Conservation (phyloP, 805 yeast genomes). For the Saccharomycopsis guyanensis region DNA sequence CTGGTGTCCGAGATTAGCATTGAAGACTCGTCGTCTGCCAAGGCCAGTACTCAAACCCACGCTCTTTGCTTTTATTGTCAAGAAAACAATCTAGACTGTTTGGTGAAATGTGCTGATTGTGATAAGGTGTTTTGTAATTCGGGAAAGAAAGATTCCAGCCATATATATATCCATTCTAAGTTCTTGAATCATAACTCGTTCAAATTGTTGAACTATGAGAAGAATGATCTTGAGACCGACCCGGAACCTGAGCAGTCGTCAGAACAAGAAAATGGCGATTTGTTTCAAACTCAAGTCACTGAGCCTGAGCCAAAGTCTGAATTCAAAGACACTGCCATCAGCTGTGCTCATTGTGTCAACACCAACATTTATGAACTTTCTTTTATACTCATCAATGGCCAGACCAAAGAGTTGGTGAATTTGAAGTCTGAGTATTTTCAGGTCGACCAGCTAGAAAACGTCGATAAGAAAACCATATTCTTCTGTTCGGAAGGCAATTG, state of each 20-base stretch:
- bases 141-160: constrained; percentile 17
- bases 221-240: constrained; percentile 2
- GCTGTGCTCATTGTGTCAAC: constrained; percentile 12
- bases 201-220: constrained; percentile 14
- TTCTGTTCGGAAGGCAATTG: constrained; percentile 14
- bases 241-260: background rate
- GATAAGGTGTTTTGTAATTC: constrained; percentile 18
- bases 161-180: constrained; percentile 18
- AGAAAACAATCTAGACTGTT: constrained; percentile 14
- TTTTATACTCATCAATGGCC: constrained; percentile 14
- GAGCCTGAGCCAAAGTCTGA: background rate
- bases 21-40: background rate
- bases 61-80: constrained; percentile 17
- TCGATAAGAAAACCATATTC: constrained; percentile 16
- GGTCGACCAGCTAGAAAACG: constrained; percentile 6
- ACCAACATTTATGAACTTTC: constrained; percentile 4
- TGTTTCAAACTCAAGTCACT: background rate
- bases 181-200: constrained; percentile 14
- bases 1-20: background rate
- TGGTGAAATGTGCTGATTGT: constrained; percentile 15
- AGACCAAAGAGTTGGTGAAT: constrained; percentile 17
- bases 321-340: constrained; percentile 9
- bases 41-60: background rate
- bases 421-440: constrained; percentile 14
- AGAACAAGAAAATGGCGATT: background rate